Conservation (phyloP, 352 stramenopile genomes). For the Pelagophyceae sp. region DNA sequence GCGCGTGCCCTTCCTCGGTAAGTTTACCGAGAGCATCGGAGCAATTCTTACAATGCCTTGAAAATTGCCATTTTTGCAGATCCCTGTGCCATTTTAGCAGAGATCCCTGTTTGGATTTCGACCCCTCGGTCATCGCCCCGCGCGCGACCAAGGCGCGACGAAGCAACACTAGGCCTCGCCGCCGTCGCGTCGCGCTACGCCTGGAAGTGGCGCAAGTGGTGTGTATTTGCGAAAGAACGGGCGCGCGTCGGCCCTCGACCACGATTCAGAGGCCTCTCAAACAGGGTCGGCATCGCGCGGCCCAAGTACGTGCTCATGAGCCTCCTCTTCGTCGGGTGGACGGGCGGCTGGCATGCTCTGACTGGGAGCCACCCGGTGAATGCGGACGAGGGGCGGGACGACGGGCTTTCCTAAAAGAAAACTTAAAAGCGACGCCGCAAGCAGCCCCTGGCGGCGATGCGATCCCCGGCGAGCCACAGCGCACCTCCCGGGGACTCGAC, state of each 20-base stretch:
- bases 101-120: too few relatives aligned
- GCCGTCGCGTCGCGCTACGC: neutral
- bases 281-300: neutral
- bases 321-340: constrained; percentile 14
- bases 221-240: neutral
- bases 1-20: neutral
- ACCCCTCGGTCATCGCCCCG: too few relatives aligned
- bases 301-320: constrained; percentile 6
- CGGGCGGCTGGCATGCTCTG: neutral
- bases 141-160: too few relatives aligned
- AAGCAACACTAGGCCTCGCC: neutral
- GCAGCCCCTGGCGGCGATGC: too few relatives aligned
- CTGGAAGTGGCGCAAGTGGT: neutral
- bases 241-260: neutral
- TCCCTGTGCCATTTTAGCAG: too few relatives aligned
- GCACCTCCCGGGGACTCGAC: too few relatives aligned
- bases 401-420: neutral
- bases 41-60: too few relatives aligned
- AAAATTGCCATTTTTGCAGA: too few relatives aligned
- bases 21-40: too few relatives aligned
- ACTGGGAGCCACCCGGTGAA: neutral
- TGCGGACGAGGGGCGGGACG: neutral
- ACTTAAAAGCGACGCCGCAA: too few relatives aligned
- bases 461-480: too few relatives aligned
- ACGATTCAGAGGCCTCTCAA: too few relatives aligned